Conservation (phyloP, 2,329 filamentous ascomycete species). For the Periconia sp. region DNA sequence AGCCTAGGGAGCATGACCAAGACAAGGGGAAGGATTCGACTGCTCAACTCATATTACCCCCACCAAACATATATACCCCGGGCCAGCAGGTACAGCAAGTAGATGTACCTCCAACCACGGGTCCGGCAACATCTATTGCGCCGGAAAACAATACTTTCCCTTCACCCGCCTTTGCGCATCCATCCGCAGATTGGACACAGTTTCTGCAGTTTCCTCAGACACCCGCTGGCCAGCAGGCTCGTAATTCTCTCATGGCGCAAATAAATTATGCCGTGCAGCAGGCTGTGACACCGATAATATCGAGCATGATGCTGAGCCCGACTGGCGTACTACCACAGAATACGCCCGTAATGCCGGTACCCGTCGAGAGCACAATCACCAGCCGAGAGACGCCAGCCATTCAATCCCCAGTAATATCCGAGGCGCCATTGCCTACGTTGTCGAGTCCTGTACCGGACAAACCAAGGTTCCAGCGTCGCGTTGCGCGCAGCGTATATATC, state of each 20-base stretch:
- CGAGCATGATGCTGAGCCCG: constrained; percentile 13
- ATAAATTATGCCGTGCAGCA: constrained; percentile 28
- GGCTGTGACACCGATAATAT: constrained; percentile 24
- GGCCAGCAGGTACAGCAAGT: neutral
- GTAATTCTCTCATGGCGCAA: constrained; percentile 27
- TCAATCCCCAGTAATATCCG: constrained; percentile 25
- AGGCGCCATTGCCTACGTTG: neutral
- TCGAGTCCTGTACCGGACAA: constrained; percentile 14
- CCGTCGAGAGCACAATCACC: constrained; percentile 4
- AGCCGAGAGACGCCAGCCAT: constrained; percentile 23
- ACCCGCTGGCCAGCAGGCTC: constrained; percentile 30
- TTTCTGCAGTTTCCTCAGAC: constrained; percentile 32
- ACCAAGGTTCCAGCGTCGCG: neutral
- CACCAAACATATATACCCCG: neutral
- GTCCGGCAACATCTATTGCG: neutral
- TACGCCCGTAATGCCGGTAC: constrained; percentile 5
- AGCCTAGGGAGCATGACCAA: constrained; percentile 1
- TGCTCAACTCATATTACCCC: neutral
- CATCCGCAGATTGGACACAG: constrained; percentile 22
- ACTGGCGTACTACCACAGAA: constrained; percentile 7
- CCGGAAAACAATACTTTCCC: neutral
- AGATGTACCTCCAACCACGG: neutral
- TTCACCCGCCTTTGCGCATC: constrained; percentile 16
- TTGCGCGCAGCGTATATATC: neutral
- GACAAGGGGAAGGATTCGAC: constrained; percentile 1